Base-by-base conservation (phyloP, 2,329 filamentous ascomycete genomes). In the Colletotrichum navitas region DNA sequence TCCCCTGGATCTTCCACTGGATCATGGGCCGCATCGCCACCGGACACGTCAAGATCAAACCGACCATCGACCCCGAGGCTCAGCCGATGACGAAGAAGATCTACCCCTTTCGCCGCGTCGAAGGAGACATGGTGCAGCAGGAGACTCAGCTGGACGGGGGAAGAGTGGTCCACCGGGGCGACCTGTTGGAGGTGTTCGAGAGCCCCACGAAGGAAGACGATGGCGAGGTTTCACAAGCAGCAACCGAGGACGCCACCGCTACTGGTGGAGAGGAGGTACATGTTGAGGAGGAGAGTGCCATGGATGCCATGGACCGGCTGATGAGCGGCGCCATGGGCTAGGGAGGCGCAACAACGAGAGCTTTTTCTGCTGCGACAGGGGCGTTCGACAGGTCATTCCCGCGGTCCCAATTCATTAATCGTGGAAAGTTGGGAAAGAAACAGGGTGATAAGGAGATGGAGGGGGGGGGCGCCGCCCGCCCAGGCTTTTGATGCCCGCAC, bases 1-100 rank as follows among this genome's bases (percentile, higher is more conserved):
- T 98, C 76, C 95, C 96, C 0, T 99, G 96, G 96, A 84, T 98
- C 2, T 97, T 98, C 74, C 86, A 90, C 16, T 86, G 87, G 55
- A 88, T 94, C 71, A 84, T 97, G 5, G 91, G 92, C 1, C 86
- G 86, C 59, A 90, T 97, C 75, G 93, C 92, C 1, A 89, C 70
- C 1, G 66, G 71, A 18, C 49, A 72, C 18, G 66, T 63, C 56
- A 74, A 52, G 63, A 51, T 34, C 43, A 61, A 49, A 18, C 43
- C 70, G 11, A 56, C 60, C 26, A n/a, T 72, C 39, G 41, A 71
- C 49, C 70, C 61, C n/a, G 61, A 65, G 32, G 66, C 45, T 10
- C 61, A 54, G 16, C 16, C 51, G 14, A 24, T 51, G n/a, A 34
- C 66, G 43, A 71, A 51, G 55, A 72, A 55, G 49, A 24, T 55